These are phyloP conservation scores for Heritiera littoralis DNA, from an alignment of 345 rosid genomes.

Conservation along the genomic window DNA sequence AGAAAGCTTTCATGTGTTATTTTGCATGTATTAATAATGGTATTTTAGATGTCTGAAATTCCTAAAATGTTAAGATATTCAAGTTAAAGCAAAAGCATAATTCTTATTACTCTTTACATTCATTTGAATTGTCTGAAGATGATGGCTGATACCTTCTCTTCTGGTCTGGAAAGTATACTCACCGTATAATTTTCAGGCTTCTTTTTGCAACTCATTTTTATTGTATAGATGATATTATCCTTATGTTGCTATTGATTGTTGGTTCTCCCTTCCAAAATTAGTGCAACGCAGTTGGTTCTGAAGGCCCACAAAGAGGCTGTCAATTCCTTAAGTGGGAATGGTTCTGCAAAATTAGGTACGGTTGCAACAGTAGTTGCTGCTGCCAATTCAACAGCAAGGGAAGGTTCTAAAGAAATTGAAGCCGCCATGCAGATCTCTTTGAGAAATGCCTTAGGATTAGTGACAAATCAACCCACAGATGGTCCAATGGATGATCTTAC, in stretches of 20 bases:
- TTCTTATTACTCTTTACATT: neutral
- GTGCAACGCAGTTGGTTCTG: conserved; percentile 90
- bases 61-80: conserved; percentile 1
- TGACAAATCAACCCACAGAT: conserved; percentile 57
- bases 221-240: neutral
- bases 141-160: neutral
- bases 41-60: neutral
- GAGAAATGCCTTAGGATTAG: conserved; percentile 81
- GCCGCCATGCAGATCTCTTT: conserved; percentile 96
- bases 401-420: conserved; percentile 96
- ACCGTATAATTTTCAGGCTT: neutral
- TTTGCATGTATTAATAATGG: neutral
- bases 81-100: neutral
- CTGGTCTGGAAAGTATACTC: neutral
- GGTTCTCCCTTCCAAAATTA: conserved; percentile 33
- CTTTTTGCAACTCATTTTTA: neutral
- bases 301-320: conserved; percentile 98
- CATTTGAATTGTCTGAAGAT: neutral
- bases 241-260: neutral
- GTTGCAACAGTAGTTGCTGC: conserved; percentile 97
- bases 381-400: conserved; percentile 93
- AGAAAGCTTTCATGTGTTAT: neutral
- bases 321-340: conserved; percentile 84
- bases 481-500: conserved; percentile 94
- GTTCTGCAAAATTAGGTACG: conserved; percentile 85